A percentile compares a stretch with the other conserved stretches of the same genome.
phyloP scores from a whole-genome alignment of 257 asterid genomes.

The Solanum appendiculatum region DNA sequence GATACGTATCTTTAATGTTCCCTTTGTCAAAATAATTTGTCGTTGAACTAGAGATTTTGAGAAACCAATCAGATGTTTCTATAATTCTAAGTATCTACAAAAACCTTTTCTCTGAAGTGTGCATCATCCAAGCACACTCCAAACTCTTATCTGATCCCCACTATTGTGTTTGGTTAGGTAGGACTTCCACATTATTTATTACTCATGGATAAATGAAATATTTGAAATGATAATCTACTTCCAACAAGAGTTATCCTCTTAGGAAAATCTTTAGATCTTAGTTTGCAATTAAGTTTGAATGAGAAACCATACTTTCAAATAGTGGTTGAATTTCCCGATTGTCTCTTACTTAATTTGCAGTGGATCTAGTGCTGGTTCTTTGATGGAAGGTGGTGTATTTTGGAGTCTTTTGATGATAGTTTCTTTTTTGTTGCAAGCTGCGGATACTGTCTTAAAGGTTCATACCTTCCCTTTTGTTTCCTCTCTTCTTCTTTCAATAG shows the following conservation, averaged over 20 bases:
- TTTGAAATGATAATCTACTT: background rate
- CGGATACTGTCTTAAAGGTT: slow-evolving; percentile 91
- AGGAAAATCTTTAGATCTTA: background rate
- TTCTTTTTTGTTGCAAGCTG: slow-evolving; percentile 95
- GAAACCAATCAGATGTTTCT: background rate
- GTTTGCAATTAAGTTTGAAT: background rate
- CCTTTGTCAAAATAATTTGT: background rate
- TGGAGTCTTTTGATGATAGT: slow-evolving; percentile 92
- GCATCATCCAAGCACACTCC: background rate
- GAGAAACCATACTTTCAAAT: background rate
- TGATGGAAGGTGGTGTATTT: slow-evolving; percentile 76
- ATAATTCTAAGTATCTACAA: background rate
- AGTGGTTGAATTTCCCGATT: background rate
- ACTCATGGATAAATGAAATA: background rate
- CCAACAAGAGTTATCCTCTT: background rate
- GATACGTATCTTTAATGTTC: background rate
- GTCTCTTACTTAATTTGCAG: slow-evolving; percentile 33
- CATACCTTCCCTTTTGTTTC: slow-evolving; percentile 10
- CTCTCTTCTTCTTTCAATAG: background rate
- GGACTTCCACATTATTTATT: background rate
- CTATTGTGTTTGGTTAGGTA: background rate
- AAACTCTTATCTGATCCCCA: background rate
- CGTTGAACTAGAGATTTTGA: background rate
- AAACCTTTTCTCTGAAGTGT: background rate
- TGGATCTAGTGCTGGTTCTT: slow-evolving; percentile 91